A percentile compares a stretch with the other conserved stretches of the same genome.
phyloP scores from a whole-genome alignment of 228 moss, liverwort and hornwort species.

The Sphagnum magellanicum region DNA sequence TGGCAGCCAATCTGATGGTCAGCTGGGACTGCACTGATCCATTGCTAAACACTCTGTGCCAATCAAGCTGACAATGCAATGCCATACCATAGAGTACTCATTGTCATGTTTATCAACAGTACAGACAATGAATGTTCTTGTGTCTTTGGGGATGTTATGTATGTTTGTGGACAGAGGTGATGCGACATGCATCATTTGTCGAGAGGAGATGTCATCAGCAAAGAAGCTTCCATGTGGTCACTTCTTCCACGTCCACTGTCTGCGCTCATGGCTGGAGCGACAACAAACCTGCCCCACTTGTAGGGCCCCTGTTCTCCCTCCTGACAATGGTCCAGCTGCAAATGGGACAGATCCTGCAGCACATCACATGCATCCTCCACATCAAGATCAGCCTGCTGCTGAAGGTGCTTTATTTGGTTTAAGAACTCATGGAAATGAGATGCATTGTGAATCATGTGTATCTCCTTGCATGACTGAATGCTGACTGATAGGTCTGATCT shows the following conservation, averaged over 20 bases:
- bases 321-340: conserved; percentile 51
- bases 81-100: too few species aligned
- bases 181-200: conserved; percentile 98
- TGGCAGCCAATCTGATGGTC: too few species aligned
- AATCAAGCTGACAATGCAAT: too few species aligned
- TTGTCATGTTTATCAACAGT: too few species aligned
- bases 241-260: conserved; percentile 97
- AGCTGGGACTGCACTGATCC: too few species aligned
- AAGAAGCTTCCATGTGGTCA: conserved; percentile 98
- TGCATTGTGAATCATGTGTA: too few species aligned
- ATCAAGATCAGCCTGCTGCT: conserved; percentile 57
- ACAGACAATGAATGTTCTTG: background rate
- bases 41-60: too few species aligned
- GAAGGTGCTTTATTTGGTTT: conserved; percentile 20
- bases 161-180: conserved; percentile 57
- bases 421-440: too few species aligned
- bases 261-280: conserved; percentile 98
- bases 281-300: conserved; percentile 99
- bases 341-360: conserved; percentile 46
- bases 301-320: conserved; percentile 82
- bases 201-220: conserved; percentile 98
- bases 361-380: conserved; percentile 52
- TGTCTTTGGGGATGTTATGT: background rate
- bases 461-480: too few species aligned
- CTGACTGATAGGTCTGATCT: too few species aligned